These are phyloP conservation scores for Clarireedia homoeocarpa DNA, from an alignment of 2,329 filamentous ascomycete species.

Conservation along the genomic window DNA sequence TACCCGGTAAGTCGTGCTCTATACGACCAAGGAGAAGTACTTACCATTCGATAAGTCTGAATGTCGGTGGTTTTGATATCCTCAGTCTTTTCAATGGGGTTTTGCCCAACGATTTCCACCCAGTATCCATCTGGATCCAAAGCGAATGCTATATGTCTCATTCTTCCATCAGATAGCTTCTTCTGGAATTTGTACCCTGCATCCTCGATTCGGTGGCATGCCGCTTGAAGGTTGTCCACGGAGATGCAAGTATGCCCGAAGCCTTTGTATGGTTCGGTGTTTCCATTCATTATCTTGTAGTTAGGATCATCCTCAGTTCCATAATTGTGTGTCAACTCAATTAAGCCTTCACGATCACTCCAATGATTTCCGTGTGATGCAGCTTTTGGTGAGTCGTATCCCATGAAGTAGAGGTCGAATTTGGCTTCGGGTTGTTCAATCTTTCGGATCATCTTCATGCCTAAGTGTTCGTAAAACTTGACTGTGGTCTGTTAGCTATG, in stretches of 20 bases:
- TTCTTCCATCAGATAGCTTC: conserved; percentile 80
- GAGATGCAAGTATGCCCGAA: conserved; percentile 71
- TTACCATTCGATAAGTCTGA: conserved; percentile 63
- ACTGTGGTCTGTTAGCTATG: conserved; percentile 37
- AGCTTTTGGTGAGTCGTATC: conserved; percentile 71
- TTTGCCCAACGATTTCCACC: conserved; percentile 74
- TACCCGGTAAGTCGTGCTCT: conserved; percentile 6
- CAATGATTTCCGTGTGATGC: conserved; percentile 61
- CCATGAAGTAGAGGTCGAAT: conserved; percentile 94
- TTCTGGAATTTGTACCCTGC: conserved; percentile 94
- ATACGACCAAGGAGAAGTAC: too few species aligned
- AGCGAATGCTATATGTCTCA: conserved; percentile 82
- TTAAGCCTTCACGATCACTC: conserved; percentile 80
- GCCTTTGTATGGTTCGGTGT: conserved; percentile 74
- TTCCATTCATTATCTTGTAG: conserved; percentile 81
- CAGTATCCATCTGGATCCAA: conserved; percentile 84
- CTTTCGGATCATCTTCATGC: conserved; percentile 77
- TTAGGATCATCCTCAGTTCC: conserved; percentile 79
- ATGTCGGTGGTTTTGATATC: conserved; percentile 64
- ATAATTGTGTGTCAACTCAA: conserved; percentile 80
- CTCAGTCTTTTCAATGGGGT: conserved; percentile 63
- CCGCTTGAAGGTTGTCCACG: conserved; percentile 78
- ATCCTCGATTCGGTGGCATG: conserved; percentile 82
- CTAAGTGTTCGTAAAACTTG: conserved; percentile 90
- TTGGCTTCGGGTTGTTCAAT: conserved; percentile 78